phyloP scores from a whole-genome alignment of 768 basidiomycete genomes.

The Kwoniella dendrophila region DNA sequence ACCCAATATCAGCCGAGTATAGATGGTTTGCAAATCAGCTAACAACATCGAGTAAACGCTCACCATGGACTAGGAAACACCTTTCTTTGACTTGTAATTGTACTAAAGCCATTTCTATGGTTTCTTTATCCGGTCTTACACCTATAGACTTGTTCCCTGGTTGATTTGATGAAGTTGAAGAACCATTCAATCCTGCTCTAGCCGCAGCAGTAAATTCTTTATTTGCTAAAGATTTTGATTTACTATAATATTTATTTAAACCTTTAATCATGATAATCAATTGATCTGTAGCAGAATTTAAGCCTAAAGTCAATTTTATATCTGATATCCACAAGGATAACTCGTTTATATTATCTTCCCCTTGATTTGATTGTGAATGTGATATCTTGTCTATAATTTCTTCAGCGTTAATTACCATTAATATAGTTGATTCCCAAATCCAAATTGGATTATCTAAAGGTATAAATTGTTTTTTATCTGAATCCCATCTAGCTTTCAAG shows the following conservation, averaged over 20 bases:
- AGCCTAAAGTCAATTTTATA: conserved; percentile 26
- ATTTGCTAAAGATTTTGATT: conserved; percentile 40
- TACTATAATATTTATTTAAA: conserved; percentile 44
- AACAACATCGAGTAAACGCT: too few species aligned
- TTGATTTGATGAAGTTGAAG: background rate
- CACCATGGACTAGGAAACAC: conserved; percentile 52
- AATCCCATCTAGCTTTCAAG: conserved; percentile 42
- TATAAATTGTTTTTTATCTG: conserved; percentile 35
- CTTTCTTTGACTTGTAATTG: conserved; percentile 47
- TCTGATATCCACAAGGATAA: conserved; percentile 36
- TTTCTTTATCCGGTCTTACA: conserved; percentile 29
- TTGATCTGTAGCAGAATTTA: conserved; percentile 28
- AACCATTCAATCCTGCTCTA: conserved; percentile 33
- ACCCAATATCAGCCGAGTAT: background rate
- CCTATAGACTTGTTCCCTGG: background rate
- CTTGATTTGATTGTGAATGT: too few species aligned
- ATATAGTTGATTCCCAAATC: conserved; percentile 42
- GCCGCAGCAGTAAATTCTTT: conserved; percentile 42
- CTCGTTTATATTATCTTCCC: conserved; percentile 3
- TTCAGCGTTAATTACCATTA: conserved; percentile 46
- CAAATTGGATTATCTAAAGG: conserved; percentile 32
- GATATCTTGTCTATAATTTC: conserved; percentile 42
- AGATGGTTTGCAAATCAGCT: too few species aligned
- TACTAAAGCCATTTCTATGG: conserved; percentile 49
- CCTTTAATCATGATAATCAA: conserved; percentile 53